Percentiles rank a stretch among this genome's conserved stretches.
Conservation (phyloP, 345 rosid genomes). For the Heritiera fomes region DNA sequence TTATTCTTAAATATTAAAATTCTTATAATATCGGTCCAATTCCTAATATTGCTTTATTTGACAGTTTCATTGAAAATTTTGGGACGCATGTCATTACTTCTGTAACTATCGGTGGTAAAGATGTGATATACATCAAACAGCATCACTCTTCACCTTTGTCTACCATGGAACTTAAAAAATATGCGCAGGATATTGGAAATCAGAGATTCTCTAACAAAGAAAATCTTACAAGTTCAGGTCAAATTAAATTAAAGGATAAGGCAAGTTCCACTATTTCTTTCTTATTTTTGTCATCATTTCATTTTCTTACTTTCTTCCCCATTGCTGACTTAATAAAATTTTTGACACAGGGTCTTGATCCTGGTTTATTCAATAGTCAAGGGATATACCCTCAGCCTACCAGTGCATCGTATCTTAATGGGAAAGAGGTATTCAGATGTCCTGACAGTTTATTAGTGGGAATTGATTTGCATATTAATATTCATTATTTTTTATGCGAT, state of each 20-base stretch:
- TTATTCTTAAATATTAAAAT: conserved; percentile 14
- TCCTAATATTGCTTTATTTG: conserved; percentile 29
- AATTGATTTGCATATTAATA: background rate
- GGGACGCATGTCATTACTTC: conserved; percentile 76
- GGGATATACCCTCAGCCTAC: conserved; percentile 83
- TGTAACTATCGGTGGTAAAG: conserved; percentile 76
- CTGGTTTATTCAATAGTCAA: conserved; percentile 66
- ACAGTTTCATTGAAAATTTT: conserved; percentile 70
- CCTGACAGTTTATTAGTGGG: conserved; percentile 8
- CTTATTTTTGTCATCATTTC: background rate
- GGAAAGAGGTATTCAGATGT: conserved; percentile 59
- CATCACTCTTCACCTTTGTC: conserved; percentile 68
- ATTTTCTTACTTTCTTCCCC: conserved; percentile 5
- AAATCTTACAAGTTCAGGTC: conserved; percentile 49
- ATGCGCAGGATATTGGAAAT: conserved; percentile 65
- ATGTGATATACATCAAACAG: conserved; percentile 68
- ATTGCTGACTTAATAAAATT: conserved; percentile 13
- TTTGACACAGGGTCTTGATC: conserved; percentile 53
- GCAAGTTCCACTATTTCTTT: conserved; percentile 43
- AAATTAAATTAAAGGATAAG: conserved; percentile 63
- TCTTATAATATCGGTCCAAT: background rate
- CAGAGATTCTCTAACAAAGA: conserved; percentile 58
- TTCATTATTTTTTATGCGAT: background rate
- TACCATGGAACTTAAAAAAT: conserved; percentile 53
- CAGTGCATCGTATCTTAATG: conserved; percentile 47